phyloP scores from a whole-genome alignment of 2,329 filamentous ascomycete genomes.

The Cladophialophora psammophila region DNA sequence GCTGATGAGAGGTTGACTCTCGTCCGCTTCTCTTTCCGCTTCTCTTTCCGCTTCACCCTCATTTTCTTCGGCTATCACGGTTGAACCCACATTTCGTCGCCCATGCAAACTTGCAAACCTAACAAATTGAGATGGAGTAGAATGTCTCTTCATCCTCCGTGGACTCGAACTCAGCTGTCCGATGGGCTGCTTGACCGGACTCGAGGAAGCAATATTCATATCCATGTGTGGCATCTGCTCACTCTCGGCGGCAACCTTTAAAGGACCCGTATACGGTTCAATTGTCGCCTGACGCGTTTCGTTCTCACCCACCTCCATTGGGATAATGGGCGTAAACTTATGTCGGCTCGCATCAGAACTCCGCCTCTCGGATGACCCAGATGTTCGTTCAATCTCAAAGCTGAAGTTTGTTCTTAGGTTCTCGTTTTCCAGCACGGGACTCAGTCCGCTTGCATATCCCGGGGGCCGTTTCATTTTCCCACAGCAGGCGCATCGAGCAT shows the following conservation, averaged over 20 bases:
- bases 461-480: conserved; percentile 37
- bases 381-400: conserved; percentile 37
- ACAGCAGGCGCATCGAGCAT: conserved; percentile 39
- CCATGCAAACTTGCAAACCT: conserved; percentile 39
- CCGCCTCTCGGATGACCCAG: conserved; percentile 24
- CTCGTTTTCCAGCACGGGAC: conserved; percentile 41
- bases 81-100: conserved; percentile 25
- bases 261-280: conserved; percentile 27
- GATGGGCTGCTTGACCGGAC: conserved; percentile 12
- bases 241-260: conserved; percentile 15
- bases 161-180: conserved; percentile 22
- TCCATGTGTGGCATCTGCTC: conserved; percentile 8
- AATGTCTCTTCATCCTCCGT: conserved; percentile 27
- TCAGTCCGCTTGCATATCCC: conserved; percentile 34
- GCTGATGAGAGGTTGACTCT: conserved; percentile 22
- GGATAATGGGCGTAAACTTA: conserved; percentile 38
- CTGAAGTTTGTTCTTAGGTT: conserved; percentile 39
- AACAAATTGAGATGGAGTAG: conserved; percentile 32
- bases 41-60: conserved; percentile 21
- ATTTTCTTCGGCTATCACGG: conserved; percentile 33
- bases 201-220: conserved; percentile 11
- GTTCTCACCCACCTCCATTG: conserved; percentile 34
- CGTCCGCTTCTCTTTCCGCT: conserved; percentile 14
- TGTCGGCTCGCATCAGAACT: conserved; percentile 33
- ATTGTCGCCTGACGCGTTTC: conserved; percentile 38